Evolutionary conservation across 805 yeast genomes (phyloP), one percentile per base, ranked within the genome.

Genomic region (Barnettozyma vustinii): DNA sequence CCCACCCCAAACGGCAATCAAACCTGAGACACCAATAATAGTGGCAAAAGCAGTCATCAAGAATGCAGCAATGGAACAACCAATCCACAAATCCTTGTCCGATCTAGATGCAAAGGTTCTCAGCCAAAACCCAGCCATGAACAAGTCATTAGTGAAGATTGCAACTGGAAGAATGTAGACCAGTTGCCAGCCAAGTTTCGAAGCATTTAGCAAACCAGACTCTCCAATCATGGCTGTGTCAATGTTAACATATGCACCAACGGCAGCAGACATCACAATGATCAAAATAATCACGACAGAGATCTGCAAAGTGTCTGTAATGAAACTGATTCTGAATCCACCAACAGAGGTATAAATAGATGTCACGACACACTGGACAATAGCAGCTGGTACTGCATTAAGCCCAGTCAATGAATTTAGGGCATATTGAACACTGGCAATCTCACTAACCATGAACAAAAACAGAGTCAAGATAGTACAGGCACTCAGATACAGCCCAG

Each of bases 41-140:
- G 86, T 78, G 52, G 84, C 80, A 50, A 89, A 73, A 13, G 74
- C 70, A 49, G 84, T 78, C 40, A 82, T 71, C 20, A 85, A 76
- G 49, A 86, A 64, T 0, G 91, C 76, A 0, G 97, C 96, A 51
- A 91, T 70, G 4, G 83, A 73, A 47, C 90, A 79, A 23, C 94
- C 95, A 55, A 87, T 77, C 65, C 77, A 65, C 58, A 91, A 74
- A 61, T 90, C 96, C 55, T 73, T 78, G 66, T 90, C 80, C 9
- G 88, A 71, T 54, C 79, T 80, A 7, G 96, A 83, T 6, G 98
- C 96, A 71, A 91, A 91, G 1, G 98, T 87, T 61, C 98, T 75
- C 52, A 91, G 70, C 98, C 98, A 91, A 65, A 91, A 90, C 0
- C 96, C 96, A 30, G 96, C 79, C 75, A 91, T 70, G 67, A 91